Evolutionary conservation across 2,329 filamentous ascomycete genomes (phyloP), one percentile per base, ranked within the genome.

Genomic region (Colletotrichum liaoningense): DNA sequence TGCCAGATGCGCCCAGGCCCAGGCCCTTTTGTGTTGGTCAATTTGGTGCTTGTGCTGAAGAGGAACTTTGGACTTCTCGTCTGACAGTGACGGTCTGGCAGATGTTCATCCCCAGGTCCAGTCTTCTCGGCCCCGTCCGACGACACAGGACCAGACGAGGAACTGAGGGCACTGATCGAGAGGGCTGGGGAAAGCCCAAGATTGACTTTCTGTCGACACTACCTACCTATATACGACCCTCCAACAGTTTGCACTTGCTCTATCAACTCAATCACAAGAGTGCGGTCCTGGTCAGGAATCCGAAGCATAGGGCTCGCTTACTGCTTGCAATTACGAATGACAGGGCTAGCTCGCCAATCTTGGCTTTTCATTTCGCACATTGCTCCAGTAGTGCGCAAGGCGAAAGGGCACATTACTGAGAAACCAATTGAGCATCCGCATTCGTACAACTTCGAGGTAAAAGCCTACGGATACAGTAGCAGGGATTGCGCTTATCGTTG

Each of bases 291-390:
- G 26, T 24, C 26, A 22, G 28, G 28, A 28, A 14, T n/a, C 2
- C 28, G 19, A 28, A 22, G 11, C 14, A 8, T 14, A 28, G 28
- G n/a, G 33, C 22, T 38, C 35, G 56, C 11, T 52, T 35, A 38
- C 16, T 6, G 16, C 49, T 59, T n/a, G 26, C 46, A 28, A 19
- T 54, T 69, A 38, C 42, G 42, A 30, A 63, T 42, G 69, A 59
- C 58, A 33, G 65, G 58, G 52, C 22, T 38, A 59, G 16, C 42
- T 64, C 49, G 60, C 46, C 46, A 73, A 65, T 62, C 56, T 69
- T 38, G n/a, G 70, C 55, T n/a, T 46, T 57, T 65, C 55, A 62
- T 73, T 46, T 56, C 35, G 66, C 64, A 57, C 60, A 62, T 54
- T 60, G 24, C 42, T 28, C 16, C 58, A 49, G 42, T 19, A 49